phyloP scores from a whole-genome alignment of 805 yeast species.

The Middelhovenomyces tepae region DNA sequence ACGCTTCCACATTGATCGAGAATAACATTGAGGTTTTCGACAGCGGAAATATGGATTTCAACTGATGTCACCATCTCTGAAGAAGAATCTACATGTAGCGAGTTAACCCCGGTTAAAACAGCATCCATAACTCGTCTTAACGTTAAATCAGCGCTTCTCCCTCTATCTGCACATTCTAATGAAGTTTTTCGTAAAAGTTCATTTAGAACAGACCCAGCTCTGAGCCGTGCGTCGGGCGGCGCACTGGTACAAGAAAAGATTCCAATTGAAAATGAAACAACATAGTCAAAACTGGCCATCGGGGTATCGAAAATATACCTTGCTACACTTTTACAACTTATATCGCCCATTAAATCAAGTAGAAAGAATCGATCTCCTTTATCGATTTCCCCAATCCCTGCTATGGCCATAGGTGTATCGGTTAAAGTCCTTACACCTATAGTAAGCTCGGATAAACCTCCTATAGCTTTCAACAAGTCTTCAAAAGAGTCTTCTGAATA shows the following conservation, averaged over 20 bases:
- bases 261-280: conserved; percentile 39
- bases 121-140: too few species aligned
- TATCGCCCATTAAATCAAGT: conserved; percentile 42
- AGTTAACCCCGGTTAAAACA: too few species aligned
- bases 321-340: conserved; percentile 43
- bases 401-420: too few species aligned
- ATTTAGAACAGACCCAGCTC: conserved; percentile 45
- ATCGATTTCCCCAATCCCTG: background rate
- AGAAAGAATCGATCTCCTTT: conserved; percentile 32
- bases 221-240: conserved; percentile 38
- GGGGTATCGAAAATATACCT: conserved; percentile 34
- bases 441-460: conserved; percentile 1
- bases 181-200: conserved; percentile 30
- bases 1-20: conserved; percentile 68
- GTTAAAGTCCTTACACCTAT: too few species aligned
- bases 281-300: conserved; percentile 38
- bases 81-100: conserved; percentile 10
- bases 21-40: conserved; percentile 60
- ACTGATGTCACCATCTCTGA: conserved; percentile 39
- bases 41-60: conserved; percentile 53
- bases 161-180: conserved; percentile 24
- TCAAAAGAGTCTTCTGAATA: conserved; percentile 45
- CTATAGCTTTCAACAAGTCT: conserved; percentile 39
- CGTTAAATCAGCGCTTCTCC: too few species aligned
- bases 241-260: conserved; percentile 38